These are phyloP conservation scores for Panicum miliaceum DNA, from an alignment of 176 grass and related monocot species.

Conservation along the genomic window DNA sequence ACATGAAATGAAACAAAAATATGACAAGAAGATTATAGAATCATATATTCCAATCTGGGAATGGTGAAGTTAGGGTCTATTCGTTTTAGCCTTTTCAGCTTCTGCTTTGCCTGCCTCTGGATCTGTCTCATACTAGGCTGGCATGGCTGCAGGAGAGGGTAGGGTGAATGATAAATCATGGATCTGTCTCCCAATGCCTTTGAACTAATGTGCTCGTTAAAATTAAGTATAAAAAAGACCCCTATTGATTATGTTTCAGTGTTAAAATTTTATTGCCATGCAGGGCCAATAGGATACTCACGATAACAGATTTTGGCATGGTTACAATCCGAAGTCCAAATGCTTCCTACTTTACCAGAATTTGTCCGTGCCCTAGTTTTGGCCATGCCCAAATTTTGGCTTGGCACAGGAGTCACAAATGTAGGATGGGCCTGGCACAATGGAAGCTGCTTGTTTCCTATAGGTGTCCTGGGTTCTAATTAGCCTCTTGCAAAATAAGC, in stretches of 20 bases:
- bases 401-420: conserved; percentile 13
- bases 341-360: neutral
- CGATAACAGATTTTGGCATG: neutral
- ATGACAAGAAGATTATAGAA: no score
- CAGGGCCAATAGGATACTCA: neutral
- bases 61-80: no score
- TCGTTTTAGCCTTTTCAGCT: no score
- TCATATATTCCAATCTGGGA: no score
- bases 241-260: neutral
- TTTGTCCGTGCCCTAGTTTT: neutral
- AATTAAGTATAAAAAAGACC: neutral
- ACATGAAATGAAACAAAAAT: no score
- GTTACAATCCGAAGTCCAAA: neutral
- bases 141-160: neutral
- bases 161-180: neutral
- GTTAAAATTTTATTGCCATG: neutral
- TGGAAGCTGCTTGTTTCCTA: no score
- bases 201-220: neutral
- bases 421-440: neutral
- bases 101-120: no score
- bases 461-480: neutral
- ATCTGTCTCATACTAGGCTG: neutral
- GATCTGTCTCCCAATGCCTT: neutral
- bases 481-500: neutral
- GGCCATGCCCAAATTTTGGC: neutral